Evolutionary conservation across 1,139 yeast genomes (phyloP).

Genomic region (Kazachstania sp.): DNA sequence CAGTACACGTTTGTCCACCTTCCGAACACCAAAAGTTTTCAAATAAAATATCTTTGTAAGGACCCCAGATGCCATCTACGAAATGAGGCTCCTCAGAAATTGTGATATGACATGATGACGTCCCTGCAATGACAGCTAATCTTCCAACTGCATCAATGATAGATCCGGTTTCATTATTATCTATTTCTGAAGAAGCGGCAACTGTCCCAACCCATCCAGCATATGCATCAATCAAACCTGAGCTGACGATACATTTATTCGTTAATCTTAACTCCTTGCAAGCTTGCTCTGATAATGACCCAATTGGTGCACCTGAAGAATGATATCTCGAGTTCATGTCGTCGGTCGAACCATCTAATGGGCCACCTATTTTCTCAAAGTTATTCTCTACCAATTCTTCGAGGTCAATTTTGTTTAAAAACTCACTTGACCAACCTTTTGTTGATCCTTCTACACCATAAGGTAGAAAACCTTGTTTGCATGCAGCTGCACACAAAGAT

Average conservation of each 20-base stretch:
- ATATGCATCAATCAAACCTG: slow-evolving; percentile 95
- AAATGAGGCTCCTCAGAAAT: slow-evolving; percentile 78
- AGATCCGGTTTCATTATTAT: slow-evolving; percentile 36
- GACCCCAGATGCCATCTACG: slow-evolving; percentile 98
- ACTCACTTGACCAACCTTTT: slow-evolving; percentile 85
- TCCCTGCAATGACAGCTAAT: slow-evolving; percentile 96
- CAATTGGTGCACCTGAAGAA: slow-evolving; percentile 85
- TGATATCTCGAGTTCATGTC: slow-evolving; percentile 42
- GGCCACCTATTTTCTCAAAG: slow-evolving; percentile 76
- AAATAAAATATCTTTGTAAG: slow-evolving; percentile 85
- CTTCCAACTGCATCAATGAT: slow-evolving; percentile 61
- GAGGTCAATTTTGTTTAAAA: slow-evolving; percentile 57
- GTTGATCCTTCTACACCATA: slow-evolving; percentile 77
- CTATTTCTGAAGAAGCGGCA: slow-evolving; percentile 61
- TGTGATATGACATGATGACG: slow-evolving; percentile 93
- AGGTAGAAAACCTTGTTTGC: slow-evolving; percentile 94
- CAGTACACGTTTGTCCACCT: slow-evolving; percentile 97
- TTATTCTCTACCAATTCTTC: slow-evolving; percentile 71
- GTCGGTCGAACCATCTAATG: slow-evolving; percentile 22
- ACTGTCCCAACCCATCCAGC: slow-evolving; percentile 99
- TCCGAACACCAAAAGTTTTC: slow-evolving; percentile 94
- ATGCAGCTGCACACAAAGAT: slow-evolving; percentile 81
- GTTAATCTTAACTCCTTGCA: slow-evolving; percentile 84
- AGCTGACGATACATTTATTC: slow-evolving; percentile 73
- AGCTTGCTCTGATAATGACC: slow-evolving; percentile 53